These are phyloP conservation scores for Aspergillaceae sp. DNA, from an alignment of 2,329 filamentous ascomycete genomes.

Conservation along the genomic window DNA sequence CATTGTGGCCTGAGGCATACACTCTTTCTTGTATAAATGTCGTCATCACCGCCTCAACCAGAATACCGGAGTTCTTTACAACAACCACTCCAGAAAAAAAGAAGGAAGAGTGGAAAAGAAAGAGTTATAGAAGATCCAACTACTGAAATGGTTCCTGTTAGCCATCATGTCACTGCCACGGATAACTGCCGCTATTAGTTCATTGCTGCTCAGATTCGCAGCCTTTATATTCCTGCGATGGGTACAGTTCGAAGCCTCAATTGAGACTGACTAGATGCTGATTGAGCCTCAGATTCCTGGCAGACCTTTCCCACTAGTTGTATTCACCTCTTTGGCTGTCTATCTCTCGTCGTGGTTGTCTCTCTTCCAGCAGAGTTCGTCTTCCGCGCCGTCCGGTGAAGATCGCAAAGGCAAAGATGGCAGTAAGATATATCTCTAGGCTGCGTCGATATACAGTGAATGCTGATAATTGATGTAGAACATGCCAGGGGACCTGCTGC, in stretches of 20 bases:
- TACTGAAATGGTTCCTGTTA: not conserved
- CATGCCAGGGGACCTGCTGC: not conserved
- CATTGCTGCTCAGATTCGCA: slow-evolving; percentile 26
- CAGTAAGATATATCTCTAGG: not conserved
- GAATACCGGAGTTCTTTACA: not conserved
- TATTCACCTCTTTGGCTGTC: slow-evolving; percentile 35
- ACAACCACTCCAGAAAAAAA: not conserved
- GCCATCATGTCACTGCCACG: slow-evolving; percentile 16
- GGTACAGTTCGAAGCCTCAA: slow-evolving; percentile 19
- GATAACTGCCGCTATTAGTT: slow-evolving; percentile 28
- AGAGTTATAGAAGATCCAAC: too few relatives aligned
- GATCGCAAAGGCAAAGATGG: slow-evolving; percentile 2
- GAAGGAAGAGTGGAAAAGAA: not conserved
- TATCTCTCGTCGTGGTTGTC: slow-evolving; percentile 37
- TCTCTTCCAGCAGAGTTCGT: slow-evolving; percentile 8
- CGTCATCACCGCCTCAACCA: slow-evolving; percentile 3
- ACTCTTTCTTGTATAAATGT: slow-evolving; percentile 1
- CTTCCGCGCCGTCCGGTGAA: not conserved
- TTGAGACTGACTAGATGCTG: not conserved
- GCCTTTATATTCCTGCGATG: slow-evolving; percentile 38
- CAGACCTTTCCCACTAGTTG: slow-evolving; percentile 27
- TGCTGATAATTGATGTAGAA: not conserved
- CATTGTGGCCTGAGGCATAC: not conserved
- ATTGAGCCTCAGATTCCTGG: slow-evolving; percentile 28
- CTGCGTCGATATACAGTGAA: not conserved